Evolutionary conservation across 2,329 filamentous ascomycete genomes (phyloP), one percentile per base, ranked within the genome.

Genomic region (Venturiaceae sp.): DNA sequence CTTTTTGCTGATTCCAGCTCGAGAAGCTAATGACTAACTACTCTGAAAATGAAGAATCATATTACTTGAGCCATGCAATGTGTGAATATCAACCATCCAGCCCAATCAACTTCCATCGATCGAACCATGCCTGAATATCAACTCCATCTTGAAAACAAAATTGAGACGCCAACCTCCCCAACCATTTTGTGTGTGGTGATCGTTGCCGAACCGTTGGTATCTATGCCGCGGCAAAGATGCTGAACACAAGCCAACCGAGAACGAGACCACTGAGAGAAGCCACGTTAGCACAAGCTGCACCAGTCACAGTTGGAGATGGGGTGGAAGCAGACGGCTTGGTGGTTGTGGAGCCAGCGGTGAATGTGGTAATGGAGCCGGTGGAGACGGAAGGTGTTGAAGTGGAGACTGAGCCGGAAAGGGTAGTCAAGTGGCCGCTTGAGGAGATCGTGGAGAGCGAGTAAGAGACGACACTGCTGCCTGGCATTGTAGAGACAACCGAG

Each of bases 301-400:
- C 52, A 53, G 46, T 28, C n/a, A 23, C 46, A 28, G 52, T 23
- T n/a, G 52, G 28, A n/a, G 14, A 23, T 19, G 30, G 19, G 16
- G 52, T 53, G n/a, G 52, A 33, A 14, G 52, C 52, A 37, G 52
- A 53, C 32, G 52, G 16, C 52, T 53, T 53, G 28, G 13, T 50
- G 16, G 44, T 50, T 6, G 41, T 26, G 7, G 44, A 30, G 28
- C 44, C 44, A 30, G 44, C 44, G 26, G 23, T 50, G 44, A 50
- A 50, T 13, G 44, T 50, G 44, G 44, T 50, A 26, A 50, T 50
- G 4, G 44, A 50, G 23, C 44, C 26, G 9, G 44, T 21, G 5
- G 23, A 23, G 21, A 13, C 16, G 9, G 21, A 14, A 26, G 41
- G 23, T 4, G 13, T 47, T 21, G 23, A 16, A 14, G 44, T 50